Base-by-base conservation (phyloP, 2,329 filamentous ascomycete species). In the Fusarium euwallaceae region DNA sequence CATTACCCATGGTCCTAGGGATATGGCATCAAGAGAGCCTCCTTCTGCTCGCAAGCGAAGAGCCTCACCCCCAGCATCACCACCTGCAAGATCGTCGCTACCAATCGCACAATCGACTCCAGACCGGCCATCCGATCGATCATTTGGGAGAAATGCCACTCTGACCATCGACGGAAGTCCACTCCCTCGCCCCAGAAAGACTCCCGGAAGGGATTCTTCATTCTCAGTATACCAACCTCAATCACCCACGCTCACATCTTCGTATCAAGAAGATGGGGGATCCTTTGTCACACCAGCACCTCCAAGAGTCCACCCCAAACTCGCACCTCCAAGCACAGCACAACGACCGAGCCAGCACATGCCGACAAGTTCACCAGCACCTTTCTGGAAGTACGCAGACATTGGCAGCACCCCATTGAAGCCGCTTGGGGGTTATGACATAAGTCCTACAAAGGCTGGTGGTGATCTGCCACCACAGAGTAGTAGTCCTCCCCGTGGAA, bases 301-400 rank as follows among this genome's bases (percentile, higher is more conserved):
- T 9, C 91, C 91, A 53, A 89, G 92, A 61, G 91, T 94, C 70
- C 91, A 94, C 71, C 94, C 94, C 34, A 90, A 90, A 76, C 88
- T 96, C 45, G 93, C 92, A 1, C 94, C 94, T 34, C 94, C 94
- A 0, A 95, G 93, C 78, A 96, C 94, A 7, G 91, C 93, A 6
- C 93, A 95, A 80, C 88, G 94, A 65, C 94, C 94, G 11, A 95
- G 93, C 79, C 93, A 95, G 79, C 94, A 95, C 81, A 95, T 96
- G 89, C 93, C 94, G 37, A 95, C 94, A 55, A 95, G 92, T 76
- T 95, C 93, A 36, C 94, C 94, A 0, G 94, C 94, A 1, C 94
- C 94, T 0, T 97, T 97, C 82, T 97, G 94, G 94, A 95, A 94
- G 81, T 97, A 94, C 82, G 92, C 93, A 45, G 93, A 95, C 74